phyloP scores from a whole-genome alignment of 257 asterid genomes.

The Verbena officinalis region DNA sequence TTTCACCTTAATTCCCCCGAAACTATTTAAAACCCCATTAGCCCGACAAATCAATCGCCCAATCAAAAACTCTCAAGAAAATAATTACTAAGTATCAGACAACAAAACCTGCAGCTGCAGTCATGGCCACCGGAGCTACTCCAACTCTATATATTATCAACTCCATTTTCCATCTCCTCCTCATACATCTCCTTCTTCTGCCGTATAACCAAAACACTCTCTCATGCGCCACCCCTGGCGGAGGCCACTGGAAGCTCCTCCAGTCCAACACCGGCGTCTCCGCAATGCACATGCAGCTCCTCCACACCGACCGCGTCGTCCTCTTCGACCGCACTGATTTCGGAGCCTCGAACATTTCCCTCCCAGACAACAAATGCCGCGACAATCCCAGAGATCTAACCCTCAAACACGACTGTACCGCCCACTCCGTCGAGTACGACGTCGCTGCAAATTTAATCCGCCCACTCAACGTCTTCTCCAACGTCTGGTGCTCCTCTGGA shows the following conservation, averaged over 20 bases:
- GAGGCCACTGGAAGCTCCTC: conserved; percentile 51
- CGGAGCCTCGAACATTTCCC: conserved; percentile 46
- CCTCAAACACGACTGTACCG: conserved; percentile 45
- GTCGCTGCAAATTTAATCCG: conserved; percentile 40
- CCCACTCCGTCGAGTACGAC: conserved; percentile 59
- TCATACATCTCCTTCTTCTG: neutral
- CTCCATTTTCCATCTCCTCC: conserved; percentile 8
- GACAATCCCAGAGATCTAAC: conserved; percentile 30
- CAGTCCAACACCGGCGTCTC: conserved; percentile 40
- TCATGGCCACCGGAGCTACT: conserved; percentile 13
- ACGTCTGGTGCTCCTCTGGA: conserved; percentile 62
- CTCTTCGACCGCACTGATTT: conserved; percentile 57
- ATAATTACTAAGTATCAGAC: no score
- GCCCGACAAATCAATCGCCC: no score
- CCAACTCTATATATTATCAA: conserved; percentile 15
- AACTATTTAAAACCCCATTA: no score
- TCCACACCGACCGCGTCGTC: conserved; percentile 50
- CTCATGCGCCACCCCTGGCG: conserved; percentile 29
- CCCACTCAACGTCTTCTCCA: conserved; percentile 48
- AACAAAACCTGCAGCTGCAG: neutral
- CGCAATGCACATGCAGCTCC: conserved; percentile 71
- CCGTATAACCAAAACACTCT: conserved; percentile 1
- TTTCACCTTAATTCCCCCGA: no score
- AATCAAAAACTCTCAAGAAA: neutral
- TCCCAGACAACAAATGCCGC: conserved; percentile 46